Base-by-base conservation (phyloP, 2,329 filamentous ascomycete species). In the Elsinoe fawcettii region DNA sequence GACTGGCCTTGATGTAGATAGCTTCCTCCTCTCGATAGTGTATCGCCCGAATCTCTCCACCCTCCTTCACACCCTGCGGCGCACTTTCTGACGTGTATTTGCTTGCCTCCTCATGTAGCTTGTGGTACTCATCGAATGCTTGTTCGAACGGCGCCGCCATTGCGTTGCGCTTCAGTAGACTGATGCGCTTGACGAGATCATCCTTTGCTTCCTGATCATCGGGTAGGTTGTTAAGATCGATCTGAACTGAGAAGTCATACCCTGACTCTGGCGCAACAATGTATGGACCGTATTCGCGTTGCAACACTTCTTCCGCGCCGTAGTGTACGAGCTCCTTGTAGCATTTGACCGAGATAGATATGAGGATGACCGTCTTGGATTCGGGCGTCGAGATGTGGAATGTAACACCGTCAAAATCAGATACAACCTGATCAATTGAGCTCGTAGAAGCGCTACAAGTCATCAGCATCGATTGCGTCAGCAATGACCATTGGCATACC, bases 71-170 rank as follows among this genome's bases (percentile, higher is more conserved):
- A 61, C 91, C 92, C 70, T 96, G 90, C 0, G 93, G 93, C 55
- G 95, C 93, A 61, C 92, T 88, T 73, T 99, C 93, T 2, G 88
- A 89, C 36, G 89, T 96, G 71, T 93, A 97, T 69, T 91, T 90
- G 46, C 89, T 88, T 5, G 93, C 91, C 66, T 92, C 89, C 68
- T 95, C 90, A 65, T 87, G 85, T 62, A 99, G 75, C 62, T 84
- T 81, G 68, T 91, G 87, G 74, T 96, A 89, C 72, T 96, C 90
- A 66, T 95, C 83, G 71, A 97, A 99, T 20, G 95, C 93, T 69
- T 91, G 87, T 76, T 99, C 93, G 73, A 99, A 99, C 1, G 95
- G 93, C 51, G 93, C 92, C 61, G 93, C 95, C 93, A 99, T 97
- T 64, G 89, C 90, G 72, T 99, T 97, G 68, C 95, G 90, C 80